Base-by-base conservation (phyloP, 2,329 filamentous ascomycete genomes). In the Fusarium floridanum region DNA sequence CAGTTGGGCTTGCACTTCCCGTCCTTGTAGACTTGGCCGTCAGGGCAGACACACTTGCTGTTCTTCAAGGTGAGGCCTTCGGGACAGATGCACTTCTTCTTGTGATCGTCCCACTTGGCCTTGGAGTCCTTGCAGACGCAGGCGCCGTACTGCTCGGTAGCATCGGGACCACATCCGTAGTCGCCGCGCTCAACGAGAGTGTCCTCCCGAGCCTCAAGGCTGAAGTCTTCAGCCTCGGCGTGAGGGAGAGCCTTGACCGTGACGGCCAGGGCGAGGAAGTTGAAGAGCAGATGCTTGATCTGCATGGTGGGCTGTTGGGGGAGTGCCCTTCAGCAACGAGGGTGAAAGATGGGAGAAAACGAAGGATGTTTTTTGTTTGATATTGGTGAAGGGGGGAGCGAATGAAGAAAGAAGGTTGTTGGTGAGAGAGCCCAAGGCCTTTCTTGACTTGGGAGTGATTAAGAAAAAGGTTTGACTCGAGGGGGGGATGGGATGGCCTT, bases 191-290 rank as follows among this genome's bases (percentile, higher is more conserved):
- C 69, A 36, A 22, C 43, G 22, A 74, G 65, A 16, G 43, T 10
- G 11, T 66, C 36, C 22, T 72, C 74, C 22, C 74, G 71, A 45
- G 69, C 64, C 62, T 76, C 74, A 37, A 76, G 74, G 22, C 64
- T 32, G 36, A 66, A 62, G 64, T 76, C 43, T 5, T 62, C 68
- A 24, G 37, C 36, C 6, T 62, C 68, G 27, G 37, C 68, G n/a
- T 57, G 48, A 16, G 74, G 71, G 27, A 76, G 60, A 20, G 74
- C 74, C 68, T 75, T 75, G 69, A 75, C 74, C 39, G 74, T 64
- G 39, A 75, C 62, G 66, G 74, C 8, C 68, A 75, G 27, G 36
- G 71, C 74, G 29, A 75, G 41, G 22, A 74, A 55, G 66, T 74
- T 76, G 71, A 75, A 34, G 36, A 76, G 24, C 12, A 76, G 59